Base-by-base conservation (phyloP, 805 yeast species). In the Candida vaughaniae region DNA sequence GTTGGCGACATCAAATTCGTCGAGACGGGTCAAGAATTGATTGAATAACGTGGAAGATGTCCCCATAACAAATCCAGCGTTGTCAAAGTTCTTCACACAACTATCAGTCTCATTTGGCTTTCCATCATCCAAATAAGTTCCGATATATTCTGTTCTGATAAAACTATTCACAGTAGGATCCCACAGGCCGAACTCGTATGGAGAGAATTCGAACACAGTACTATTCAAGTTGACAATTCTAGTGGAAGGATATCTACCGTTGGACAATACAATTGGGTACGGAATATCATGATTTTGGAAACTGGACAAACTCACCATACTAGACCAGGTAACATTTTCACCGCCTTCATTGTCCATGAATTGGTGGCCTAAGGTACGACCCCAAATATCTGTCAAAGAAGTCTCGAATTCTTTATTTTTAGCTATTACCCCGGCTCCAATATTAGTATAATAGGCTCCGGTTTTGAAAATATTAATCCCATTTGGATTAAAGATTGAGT, bases 221-320 rank as follows among this genome's bases (percentile, higher is more conserved):
- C 95, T 80, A 64, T 86, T 88, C 22, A 61, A 55, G 42, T 74
- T 70, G 33, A 84, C 63, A 33, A 83, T 69, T 4, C 43, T 33
- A 3, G 83, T 70, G 18, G 77, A 78, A 8, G 86, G 86, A n/a
- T 73, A 65, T 60, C 87, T 68, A 33, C 85, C 86, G 51, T 78
- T 78, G 4, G 72, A 57, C 16, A 66, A 47, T 4, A 66, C 56
- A 7, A 67, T 55, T 0, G 73, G 72, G 39, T 47, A 67, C 16
- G 73, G 73, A 62, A 66, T 55, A 16, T 47, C 53, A 46, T 58
- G 51, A 45, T 52, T 47, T 29, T 52, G 19, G 81, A 78, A 5
- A 88, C 81, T 19, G 75, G 46, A 3, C 5, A 35, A 12, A 11
- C 38, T 35, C 11, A 26, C 16, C 5, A 49, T 37, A 30, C 35